Evolutionary conservation across 2,329 filamentous ascomycete genomes (phyloP).

Genomic region (Xylaria sp.): DNA sequence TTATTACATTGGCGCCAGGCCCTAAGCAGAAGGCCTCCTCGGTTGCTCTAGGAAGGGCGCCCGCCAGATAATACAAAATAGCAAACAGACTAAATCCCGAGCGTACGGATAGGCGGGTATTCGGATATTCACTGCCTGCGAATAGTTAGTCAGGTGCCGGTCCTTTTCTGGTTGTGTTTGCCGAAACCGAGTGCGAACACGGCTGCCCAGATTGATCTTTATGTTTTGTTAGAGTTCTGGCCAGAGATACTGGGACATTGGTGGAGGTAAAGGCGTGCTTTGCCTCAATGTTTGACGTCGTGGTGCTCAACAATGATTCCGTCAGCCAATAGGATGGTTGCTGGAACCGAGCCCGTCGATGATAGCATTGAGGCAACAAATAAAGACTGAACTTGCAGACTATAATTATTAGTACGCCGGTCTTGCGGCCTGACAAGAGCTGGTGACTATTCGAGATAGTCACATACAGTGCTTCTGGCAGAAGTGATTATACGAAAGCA

Average conservation of each 20-base stretch:
- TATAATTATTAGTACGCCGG: slow-evolving; percentile 22
- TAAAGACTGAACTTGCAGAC: slow-evolving; percentile 25
- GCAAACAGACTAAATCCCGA: slow-evolving; percentile 13
- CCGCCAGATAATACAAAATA: neutral
- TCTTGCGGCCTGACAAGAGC: neutral
- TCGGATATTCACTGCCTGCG: neutral
- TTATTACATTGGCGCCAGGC: slow-evolving; percentile 11
- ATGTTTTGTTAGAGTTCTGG: neutral
- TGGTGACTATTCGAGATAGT: slow-evolving; percentile 21
- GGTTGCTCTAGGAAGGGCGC: neutral
- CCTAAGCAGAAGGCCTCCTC: neutral
- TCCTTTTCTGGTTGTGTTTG: slow-evolving; percentile 15
- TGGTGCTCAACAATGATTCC: slow-evolving; percentile 23
- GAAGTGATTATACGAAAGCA: slow-evolving; percentile 29
- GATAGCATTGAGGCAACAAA: slow-evolving; percentile 16
- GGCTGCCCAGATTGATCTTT: neutral
- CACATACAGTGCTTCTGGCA: slow-evolving; percentile 42
- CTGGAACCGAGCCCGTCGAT: slow-evolving; percentile 24
- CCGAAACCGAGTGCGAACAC: slow-evolving; percentile 23
- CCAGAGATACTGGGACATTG: slow-evolving; percentile 6
- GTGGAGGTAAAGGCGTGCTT: neutral
- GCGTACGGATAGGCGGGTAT: slow-evolving; percentile 5
- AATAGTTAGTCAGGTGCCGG: slow-evolving; percentile 17
- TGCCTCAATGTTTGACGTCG: neutral
- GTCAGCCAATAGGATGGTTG: slow-evolving; percentile 21